Percentiles rank a stretch among this genome's conserved stretches.
phyloP scores from a whole-genome alignment of 2,329 filamentous ascomycete genomes.

The Emergomyces orientalis region DNA sequence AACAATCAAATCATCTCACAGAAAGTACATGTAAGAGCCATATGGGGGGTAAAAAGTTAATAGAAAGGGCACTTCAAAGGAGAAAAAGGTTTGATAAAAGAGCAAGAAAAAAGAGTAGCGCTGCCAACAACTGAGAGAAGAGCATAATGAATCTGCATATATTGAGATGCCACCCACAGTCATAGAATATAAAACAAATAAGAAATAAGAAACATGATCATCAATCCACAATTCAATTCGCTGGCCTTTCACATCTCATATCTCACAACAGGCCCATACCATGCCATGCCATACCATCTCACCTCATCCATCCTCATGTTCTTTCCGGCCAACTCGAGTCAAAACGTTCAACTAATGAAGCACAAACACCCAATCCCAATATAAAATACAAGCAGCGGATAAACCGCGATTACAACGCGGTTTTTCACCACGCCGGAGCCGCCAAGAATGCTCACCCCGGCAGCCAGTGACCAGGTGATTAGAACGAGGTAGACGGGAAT shows the following conservation, averaged over 20 bases:
- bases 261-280: neutral
- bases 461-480: conserved; percentile 85
- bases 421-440: conserved; percentile 95
- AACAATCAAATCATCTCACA: neutral
- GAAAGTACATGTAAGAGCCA: neutral
- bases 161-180: neutral
- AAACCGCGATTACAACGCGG: conserved; percentile 85
- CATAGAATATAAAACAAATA: neutral
- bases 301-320: neutral
- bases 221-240: neutral
- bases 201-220: neutral
- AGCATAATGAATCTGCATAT: neutral
- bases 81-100: neutral
- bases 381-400: conserved; percentile 92
- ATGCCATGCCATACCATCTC: neutral
- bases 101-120: neutral
- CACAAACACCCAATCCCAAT: conserved; percentile 85
- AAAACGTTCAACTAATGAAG: conserved; percentile 71
- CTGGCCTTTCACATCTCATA: neutral
- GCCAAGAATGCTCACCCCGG: conserved; percentile 89
- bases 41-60: neutral
- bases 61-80: neutral
- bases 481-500: conserved; percentile 87
- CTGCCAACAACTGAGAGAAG: neutral
- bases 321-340: neutral